Base-by-base conservation (phyloP, 805 yeast genomes). In the Cyberlindnera lachancei region DNA sequence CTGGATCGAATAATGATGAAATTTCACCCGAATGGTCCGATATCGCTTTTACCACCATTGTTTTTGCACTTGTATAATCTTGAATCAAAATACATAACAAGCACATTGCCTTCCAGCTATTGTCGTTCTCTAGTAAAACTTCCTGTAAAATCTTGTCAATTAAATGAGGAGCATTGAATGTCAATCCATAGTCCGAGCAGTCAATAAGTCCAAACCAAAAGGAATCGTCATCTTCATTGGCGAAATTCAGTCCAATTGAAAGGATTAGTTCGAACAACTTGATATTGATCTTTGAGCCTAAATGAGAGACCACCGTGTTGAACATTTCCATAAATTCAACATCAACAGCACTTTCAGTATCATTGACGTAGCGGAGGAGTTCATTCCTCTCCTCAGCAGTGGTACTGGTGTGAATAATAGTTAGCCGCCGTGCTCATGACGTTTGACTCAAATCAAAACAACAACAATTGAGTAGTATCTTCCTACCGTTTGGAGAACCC, bases 81-180 rank as follows among this genome's bases (percentile, higher is more conserved):
- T 43, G 46, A n/a, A 46, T 34, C 29, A 51, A 34, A 9, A 43
- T 44, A 23, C 51, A 49, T 25, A 51, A 29, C 9, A 49, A 25
- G 20, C 51, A 49, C 2, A 46, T 38, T 4, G 50, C 54, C 33
- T 49, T 51, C 55, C 55, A 51, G 18, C 51, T 48, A 20, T 42
- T 40, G 6, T 30, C 17, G 24, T 34, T 33, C 8, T 18, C 20
- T 4, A 29, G n/a, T 6, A 42, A 11, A 8, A 32, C 31, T 17
- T 40, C 42, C 1, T 40, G 33, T 4, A 41, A 21, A 20, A 50
- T 36, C 1, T 35, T 5, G 3, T 24, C 34, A 18, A 41, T 23
- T 18, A 37, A 15, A 4, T 36, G 33, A 3, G 44, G 42, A 4
- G 37, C 30, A 18, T 45, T 46, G 36, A 48, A 42, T 2, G 18